A percentile compares a stretch with the other conserved stretches of the same genome.
phyloP scores from a whole-genome alignment of 2,329 filamentous ascomycete species.

The Sporothrix brunneoviolacea region DNA sequence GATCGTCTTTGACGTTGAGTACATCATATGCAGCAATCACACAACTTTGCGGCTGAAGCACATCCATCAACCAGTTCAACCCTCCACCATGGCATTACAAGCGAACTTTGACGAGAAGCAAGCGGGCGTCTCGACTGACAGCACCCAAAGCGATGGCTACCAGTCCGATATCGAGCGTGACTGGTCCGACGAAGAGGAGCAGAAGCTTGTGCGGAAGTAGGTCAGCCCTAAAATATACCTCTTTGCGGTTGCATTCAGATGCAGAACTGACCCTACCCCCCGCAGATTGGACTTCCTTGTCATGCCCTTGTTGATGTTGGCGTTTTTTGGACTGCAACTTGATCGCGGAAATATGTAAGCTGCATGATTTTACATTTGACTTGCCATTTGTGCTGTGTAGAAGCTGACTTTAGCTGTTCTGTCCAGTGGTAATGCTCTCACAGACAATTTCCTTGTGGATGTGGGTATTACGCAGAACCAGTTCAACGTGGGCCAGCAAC shows the following conservation, averaged over 20 bases:
- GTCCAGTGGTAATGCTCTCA: slow-evolving; percentile 47
- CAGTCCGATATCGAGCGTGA: slow-evolving; percentile 5
- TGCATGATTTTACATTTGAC: neutral
- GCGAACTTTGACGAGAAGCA: neutral
- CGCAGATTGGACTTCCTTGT: neutral
- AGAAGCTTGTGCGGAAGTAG: slow-evolving; percentile 6
- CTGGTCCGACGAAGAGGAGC: slow-evolving; percentile 4
- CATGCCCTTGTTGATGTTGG: slow-evolving; percentile 6
- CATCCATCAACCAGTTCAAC: too few species aligned
- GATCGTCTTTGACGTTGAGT: neutral
- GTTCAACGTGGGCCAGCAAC: slow-evolving; percentile 45
- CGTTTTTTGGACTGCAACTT: slow-evolving; percentile 5
- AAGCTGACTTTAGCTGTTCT: too few species aligned
- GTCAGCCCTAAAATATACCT: neutral
- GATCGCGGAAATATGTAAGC: slow-evolving; percentile 22
- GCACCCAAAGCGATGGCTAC: slow-evolving; percentile 2
- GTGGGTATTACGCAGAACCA: slow-evolving; percentile 42
- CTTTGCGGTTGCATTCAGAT: neutral
- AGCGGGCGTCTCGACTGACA: neutral
- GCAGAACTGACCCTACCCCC: too few species aligned
- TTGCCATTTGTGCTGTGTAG: too few species aligned
- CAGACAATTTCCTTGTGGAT: slow-evolving; percentile 42
- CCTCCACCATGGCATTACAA: slow-evolving; percentile 3
- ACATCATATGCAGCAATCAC: neutral
- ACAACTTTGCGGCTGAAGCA: too few species aligned